Conservation (phyloP, 495 filamentous ascomycete species). For the Lichina pygmaea region DNA sequence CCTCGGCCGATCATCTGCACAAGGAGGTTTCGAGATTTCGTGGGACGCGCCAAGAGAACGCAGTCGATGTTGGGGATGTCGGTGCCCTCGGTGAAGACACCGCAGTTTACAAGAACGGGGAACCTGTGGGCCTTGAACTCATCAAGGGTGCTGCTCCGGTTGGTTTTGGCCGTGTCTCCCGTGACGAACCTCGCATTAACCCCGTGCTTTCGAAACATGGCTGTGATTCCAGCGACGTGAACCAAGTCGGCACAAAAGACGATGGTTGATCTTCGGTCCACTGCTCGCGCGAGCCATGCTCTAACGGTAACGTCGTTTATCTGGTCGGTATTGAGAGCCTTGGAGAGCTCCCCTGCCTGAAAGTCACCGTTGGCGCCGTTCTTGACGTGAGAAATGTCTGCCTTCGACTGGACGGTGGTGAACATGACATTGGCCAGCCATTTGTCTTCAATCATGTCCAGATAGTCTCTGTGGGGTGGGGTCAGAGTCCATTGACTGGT, state of each 20-base stretch:
- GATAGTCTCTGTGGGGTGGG: conserved; percentile 33
- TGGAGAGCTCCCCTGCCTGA: conserved; percentile 39
- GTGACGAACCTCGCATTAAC: conserved; percentile 70
- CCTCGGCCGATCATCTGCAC: conserved; percentile 96
- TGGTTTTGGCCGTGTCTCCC: conserved; percentile 35
- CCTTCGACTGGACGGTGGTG: conserved; percentile 66
- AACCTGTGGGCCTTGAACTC: conserved; percentile 52
- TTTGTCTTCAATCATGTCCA: conserved; percentile 86
- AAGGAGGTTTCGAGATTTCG: conserved; percentile 66
- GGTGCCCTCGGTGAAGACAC: conserved; percentile 88
- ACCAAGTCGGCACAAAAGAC: conserved; percentile 78
- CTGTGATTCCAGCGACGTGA: conserved; percentile 48
- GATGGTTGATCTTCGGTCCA: conserved; percentile 52
- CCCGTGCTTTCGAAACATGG: conserved; percentile 45
- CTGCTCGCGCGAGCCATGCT: conserved; percentile 57
- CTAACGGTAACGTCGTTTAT: conserved; percentile 61
- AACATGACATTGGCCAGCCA: conserved; percentile 69
- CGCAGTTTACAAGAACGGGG: conserved; percentile 81
- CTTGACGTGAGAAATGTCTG: conserved; percentile 42
- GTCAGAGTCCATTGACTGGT: background rate
- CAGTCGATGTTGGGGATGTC: conserved; percentile 97
- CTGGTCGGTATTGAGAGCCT: conserved; percentile 49
- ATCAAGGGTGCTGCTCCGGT: conserved; percentile 38
- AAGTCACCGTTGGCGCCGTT: conserved; percentile 52
- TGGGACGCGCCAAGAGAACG: conserved; percentile 67